Base-by-base conservation (phyloP, 805 yeast genomes). In the Saccharomyces eubayanus region DNA sequence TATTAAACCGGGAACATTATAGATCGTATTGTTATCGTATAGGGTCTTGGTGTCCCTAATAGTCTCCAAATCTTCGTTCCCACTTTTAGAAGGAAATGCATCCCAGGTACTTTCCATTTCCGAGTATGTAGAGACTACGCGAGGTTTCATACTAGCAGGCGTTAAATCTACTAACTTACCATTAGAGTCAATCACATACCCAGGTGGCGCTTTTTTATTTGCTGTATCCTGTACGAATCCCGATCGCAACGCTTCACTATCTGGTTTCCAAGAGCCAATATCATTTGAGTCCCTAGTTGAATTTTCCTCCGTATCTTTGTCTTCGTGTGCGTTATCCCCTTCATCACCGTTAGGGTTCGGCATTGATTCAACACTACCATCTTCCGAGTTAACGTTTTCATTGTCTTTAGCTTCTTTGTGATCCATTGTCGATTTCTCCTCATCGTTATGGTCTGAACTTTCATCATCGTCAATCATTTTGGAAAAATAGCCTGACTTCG, bases 221-320 rank as follows among this genome's bases (percentile, higher is more conserved):
- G 60, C 72, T 69, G 54, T 76, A 59, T 46, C 71, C 31, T 66
- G 63, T 72, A 78, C 57, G 72, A 80, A 47, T 70, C 73, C 52
- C 70, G 77, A 46, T 59, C 70, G 60, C 31, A 57, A 56, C 5
- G 67, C 60, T 31, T 60, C 65, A 21, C 85, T 81, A 59, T 82
- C 78, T 1, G 86, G 86, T 62, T 75, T 77, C 87, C 87, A 82
- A 28, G 53, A 59, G 28, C 51, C 57, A 20, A 62, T 58, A 21
- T 64, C 66, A 24, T 59, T 48, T 6, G 67, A 58, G 43, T 64
- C 69, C 1, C 64, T 48, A 49, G 61, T 66, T 9, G 67, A 59
- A 14, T 58, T 51, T 6, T 59, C 58, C 20, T 50, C 49, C 2
- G 43, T 21, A 5, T 16, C 43, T 11, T 31, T 24, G 27, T 48